Conservation (phyloP, 805 yeast species). For the Pichia nanzhaoensis region DNA sequence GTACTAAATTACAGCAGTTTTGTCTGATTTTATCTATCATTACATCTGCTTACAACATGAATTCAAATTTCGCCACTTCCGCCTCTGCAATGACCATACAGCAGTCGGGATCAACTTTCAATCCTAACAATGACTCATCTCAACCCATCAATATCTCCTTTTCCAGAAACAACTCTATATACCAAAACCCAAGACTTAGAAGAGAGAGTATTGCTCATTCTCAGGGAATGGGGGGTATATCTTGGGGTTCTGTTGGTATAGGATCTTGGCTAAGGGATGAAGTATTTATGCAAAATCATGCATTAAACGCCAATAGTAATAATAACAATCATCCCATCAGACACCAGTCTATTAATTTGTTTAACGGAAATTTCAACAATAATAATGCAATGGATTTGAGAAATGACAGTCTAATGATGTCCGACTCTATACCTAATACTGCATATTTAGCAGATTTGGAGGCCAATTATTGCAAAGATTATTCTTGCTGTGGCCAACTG, state of each 20-base stretch:
- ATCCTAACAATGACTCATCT: slow-evolving; percentile 16
- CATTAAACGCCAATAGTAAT: slow-evolving; percentile 13
- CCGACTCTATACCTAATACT: slow-evolving; percentile 54
- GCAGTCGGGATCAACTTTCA: slow-evolving; percentile 9
- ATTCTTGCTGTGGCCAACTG: slow-evolving; percentile 89
- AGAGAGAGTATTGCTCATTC: slow-evolving; percentile 92
- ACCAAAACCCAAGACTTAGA: slow-evolving; percentile 50
- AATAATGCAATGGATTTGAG: slow-evolving; percentile 23
- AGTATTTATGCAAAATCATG: slow-evolving; percentile 46
- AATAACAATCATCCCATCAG: slow-evolving; percentile 11
- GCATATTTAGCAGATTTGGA: slow-evolving; percentile 88
- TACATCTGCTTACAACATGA: too few species aligned
- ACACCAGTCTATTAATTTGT: slow-evolving; percentile 16
- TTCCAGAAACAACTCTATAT: slow-evolving; percentile 31
- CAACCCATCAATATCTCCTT: slow-evolving; percentile 37
- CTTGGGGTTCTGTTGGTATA: slow-evolving; percentile 94
- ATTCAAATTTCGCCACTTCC: neutral
- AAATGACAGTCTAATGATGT: slow-evolving; percentile 27
- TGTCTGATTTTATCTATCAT: too few species aligned
- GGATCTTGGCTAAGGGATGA: slow-evolving; percentile 97
- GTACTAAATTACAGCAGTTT: too few species aligned
- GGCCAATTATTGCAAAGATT: slow-evolving; percentile 94
- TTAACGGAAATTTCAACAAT: slow-evolving; percentile 15
- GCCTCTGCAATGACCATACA: slow-evolving; percentile 30
- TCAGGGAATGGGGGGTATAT: slow-evolving; percentile 96